Percentiles rank a stretch among this genome's conserved stretches.
Conservation (phyloP, 1,284 basidiomycete genomes). For the Austroboletus niveus region DNA sequence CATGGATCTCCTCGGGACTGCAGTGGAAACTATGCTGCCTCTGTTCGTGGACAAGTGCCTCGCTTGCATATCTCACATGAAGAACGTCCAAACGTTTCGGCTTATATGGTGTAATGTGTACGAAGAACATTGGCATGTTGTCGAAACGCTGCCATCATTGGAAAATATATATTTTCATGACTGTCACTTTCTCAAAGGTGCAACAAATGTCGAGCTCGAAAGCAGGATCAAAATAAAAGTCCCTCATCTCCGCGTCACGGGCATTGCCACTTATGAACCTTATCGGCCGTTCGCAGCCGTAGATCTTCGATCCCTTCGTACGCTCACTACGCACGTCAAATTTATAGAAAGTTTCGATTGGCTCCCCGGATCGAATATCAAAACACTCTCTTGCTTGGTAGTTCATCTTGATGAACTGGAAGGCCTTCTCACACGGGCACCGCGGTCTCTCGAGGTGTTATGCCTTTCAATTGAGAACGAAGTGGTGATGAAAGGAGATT, state of each 20-base stretch:
- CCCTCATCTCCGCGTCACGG: conserved; percentile 2
- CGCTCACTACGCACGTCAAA: neutral
- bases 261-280: neutral
- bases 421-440: neutral
- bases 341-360: neutral
- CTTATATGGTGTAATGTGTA: conserved; percentile 9
- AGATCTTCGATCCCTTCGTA: conserved; percentile 3
- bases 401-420: neutral
- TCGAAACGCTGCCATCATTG: conserved; percentile 10
- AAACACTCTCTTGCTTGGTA: neutral
- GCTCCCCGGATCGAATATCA: conserved; percentile 2
- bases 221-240: neutral
- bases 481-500: neutral
- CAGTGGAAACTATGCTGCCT: neutral
- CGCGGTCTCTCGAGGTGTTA: neutral
- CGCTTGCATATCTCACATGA: conserved; percentile 16
- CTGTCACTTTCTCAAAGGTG: conserved; percentile 6
- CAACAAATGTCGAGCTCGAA: neutral
- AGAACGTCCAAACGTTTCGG: conserved; percentile 12
- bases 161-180: conserved; percentile 7
- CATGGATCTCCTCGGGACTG: neutral
- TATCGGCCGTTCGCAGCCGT: neutral
- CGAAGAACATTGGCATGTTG: conserved; percentile 10
- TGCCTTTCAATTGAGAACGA: neutral
- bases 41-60: conserved; percentile 1